Conservation (phyloP, 495 filamentous ascomycete genomes). For the Penicillium canariense region DNA sequence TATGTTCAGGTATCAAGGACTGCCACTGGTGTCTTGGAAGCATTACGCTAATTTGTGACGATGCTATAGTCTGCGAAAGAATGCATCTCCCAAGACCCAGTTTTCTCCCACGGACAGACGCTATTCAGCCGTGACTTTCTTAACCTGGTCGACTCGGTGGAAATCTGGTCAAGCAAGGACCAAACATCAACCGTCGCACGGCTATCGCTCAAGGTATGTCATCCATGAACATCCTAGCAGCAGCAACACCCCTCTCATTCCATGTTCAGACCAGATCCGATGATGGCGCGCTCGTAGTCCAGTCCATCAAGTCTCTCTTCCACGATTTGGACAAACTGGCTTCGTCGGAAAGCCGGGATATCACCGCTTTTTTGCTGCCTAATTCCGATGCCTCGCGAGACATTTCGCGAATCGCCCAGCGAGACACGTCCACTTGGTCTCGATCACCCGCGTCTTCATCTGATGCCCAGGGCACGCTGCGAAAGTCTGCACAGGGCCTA, state of each 20-base stretch:
- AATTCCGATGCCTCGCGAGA: neutral
- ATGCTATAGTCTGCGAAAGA: constrained; percentile 14
- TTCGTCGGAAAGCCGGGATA: constrained; percentile 12
- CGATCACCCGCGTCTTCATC: neutral
- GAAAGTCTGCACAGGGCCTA: constrained; percentile 9
- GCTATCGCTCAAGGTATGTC: constrained; percentile 30
- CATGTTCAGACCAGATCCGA: constrained; percentile 1
- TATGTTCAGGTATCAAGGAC: constrained; percentile 17
- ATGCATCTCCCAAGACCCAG: constrained; percentile 25
- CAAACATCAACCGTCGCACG: constrained; percentile 15
- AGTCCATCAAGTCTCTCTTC: constrained; percentile 24
- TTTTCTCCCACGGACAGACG: constrained; percentile 13
- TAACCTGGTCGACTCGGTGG: constrained; percentile 19
- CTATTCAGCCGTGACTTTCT: constrained; percentile 19
- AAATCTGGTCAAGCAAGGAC: constrained; percentile 27
- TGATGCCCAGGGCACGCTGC: constrained; percentile 2
- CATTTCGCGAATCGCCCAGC: neutral
- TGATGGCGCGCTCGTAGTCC: neutral
- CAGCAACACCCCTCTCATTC: neutral
- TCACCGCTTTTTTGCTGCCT: constrained; percentile 28
- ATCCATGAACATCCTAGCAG: neutral
- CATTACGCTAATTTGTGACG: neutral
- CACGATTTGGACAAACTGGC: constrained; percentile 16
- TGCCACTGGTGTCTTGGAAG: too few relatives aligned
- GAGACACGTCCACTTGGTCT: neutral